Evolutionary conservation across 2,329 filamentous ascomycete species (phyloP).

Genomic region (Dothistroma septosporum): DNA sequence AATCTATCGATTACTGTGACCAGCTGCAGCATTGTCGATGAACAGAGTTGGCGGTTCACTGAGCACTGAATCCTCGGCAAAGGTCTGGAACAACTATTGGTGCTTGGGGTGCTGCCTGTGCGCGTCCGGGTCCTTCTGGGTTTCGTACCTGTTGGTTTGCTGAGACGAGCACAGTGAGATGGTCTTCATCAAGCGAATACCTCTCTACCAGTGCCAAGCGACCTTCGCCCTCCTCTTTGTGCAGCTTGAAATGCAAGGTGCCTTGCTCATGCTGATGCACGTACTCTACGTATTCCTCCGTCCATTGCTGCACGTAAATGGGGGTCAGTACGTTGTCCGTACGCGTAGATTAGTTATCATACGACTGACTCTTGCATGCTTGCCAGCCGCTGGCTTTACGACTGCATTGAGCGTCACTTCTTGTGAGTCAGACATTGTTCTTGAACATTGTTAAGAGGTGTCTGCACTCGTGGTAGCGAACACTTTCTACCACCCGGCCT

Average conservation of each 20-base stretch:
- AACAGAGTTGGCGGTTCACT: neutral
- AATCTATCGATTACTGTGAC: neutral
- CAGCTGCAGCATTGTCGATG: neutral
- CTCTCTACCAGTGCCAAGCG: constrained; percentile 1
- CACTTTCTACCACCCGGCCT: neutral
- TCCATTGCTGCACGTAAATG: neutral
- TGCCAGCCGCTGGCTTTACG: neutral
- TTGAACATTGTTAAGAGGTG: neutral
- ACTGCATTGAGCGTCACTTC: neutral
- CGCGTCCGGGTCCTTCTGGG: neutral
- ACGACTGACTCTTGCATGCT: neutral
- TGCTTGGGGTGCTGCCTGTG: neutral
- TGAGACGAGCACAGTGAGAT: neutral
- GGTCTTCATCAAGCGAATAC: neutral
- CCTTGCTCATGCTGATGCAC: neutral
- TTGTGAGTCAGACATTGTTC: neutral
- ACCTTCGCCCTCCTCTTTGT: neutral
- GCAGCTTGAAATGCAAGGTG: neutral
- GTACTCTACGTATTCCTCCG: neutral
- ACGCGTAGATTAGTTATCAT: neutral
- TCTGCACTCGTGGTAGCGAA: neutral
- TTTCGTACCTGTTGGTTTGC: neutral
- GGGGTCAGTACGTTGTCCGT: neutral
- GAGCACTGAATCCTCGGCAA: neutral
- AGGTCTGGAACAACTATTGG: neutral